These are phyloP conservation scores for Entamoeba histolytica DNA, from an alignment of 208 protist species.

Conservation along the genomic window DNA sequence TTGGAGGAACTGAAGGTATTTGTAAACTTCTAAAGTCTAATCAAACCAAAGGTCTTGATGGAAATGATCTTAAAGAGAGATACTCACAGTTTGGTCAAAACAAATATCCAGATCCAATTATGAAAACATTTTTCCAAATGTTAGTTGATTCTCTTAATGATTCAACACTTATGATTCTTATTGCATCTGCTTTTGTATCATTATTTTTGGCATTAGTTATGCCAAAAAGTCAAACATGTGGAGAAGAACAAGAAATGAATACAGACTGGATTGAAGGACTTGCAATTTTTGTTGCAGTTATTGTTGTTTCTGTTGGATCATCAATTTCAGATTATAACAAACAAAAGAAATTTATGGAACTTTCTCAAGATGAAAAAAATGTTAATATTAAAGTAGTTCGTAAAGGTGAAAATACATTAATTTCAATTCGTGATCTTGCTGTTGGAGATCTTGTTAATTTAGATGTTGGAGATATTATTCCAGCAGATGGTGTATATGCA, in stretches of 20 bases:
- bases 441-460: conserved; percentile 65
- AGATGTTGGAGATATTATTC: conserved; percentile 56
- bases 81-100: neutral
- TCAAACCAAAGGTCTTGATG: neutral
- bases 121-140: conserved; percentile 9
- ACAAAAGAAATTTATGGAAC: conserved; percentile 65
- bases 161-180: conserved; percentile 65
- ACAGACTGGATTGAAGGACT: conserved; percentile 76
- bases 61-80: neutral
- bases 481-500: conserved; percentile 66
- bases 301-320: conserved; percentile 66
- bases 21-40: neutral
- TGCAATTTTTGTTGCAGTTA: conserved; percentile 74
- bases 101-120: neutral
- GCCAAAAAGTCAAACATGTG: conserved; percentile 25
- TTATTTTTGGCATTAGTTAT: conserved; percentile 57
- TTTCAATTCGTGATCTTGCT: conserved; percentile 47
- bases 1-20: neutral
- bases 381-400: conserved; percentile 22
- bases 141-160: conserved; percentile 58
- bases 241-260: conserved; percentile 30
- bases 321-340: conserved; percentile 74
- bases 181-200: conserved; percentile 60
- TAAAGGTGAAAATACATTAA: conserved; percentile 43
- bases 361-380: conserved; percentile 63